Evolutionary conservation across 208 protist species (phyloP), one percentile per base, ranked within the genome.

Genomic region (Acanthamoeba healyi): DNA sequence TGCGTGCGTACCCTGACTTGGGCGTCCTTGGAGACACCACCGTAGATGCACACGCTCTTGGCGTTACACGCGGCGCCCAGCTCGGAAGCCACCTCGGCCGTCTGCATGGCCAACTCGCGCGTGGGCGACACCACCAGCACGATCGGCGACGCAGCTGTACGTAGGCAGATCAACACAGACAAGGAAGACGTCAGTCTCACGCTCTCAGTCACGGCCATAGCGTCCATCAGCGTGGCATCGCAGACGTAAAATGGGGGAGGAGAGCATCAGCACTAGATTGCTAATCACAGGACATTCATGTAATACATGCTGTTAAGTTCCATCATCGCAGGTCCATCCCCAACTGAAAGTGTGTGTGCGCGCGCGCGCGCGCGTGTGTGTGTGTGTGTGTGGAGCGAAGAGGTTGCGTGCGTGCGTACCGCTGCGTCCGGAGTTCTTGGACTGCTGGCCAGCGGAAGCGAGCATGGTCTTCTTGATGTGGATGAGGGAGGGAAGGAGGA

Each of bases 61-160:
- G 56, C 84, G 54, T 63, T 72, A 49, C 56, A 91, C 10, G 84
- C 84, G 42, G 34, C 17, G 36, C 56, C 84, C 34, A 91, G 38
- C 15, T 72, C 49, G 32, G 6, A 3, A 34, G 84, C 98, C 95
- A 99, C 98, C 70, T 99, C 98, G 90, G 98, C 98, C 70, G 99
- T 99, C 96, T 99, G 99, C 91, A 98, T 95, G 6, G 98, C 98
- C 40, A 99, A 96, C 96, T 99, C 99, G 88, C 99, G 97, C 46
- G 99, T 99, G 24, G 99, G 99, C 51, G 98, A 98, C 34, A 99
- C 94, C 29, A 99, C 96, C 34, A 99, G 95, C 61, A 98, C 97
- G 38, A 96, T 96, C 29, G 99, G 99, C 29, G 94, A 40, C 42
- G 77, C 77, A 7, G 22, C 77, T 86, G 74, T 81, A 32, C 97